A percentile compares a stretch with the other conserved stretches of the same genome.
phyloP scores from a whole-genome alignment of 441 rosid genomes.

The Croton setiger region DNA sequence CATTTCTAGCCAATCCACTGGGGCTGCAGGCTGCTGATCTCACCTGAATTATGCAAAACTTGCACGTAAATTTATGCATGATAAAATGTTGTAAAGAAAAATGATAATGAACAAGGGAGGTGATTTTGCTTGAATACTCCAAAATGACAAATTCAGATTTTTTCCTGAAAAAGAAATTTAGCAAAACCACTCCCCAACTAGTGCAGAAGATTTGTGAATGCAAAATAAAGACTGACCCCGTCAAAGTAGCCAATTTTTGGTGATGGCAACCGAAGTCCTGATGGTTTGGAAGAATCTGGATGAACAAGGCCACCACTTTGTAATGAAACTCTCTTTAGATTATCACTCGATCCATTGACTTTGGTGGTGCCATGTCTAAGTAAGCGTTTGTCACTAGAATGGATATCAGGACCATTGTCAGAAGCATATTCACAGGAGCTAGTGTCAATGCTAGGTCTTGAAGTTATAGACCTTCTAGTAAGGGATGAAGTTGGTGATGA shows the following conservation, averaged over 20 bases:
- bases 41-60: conserved; percentile 44
- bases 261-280: conserved; percentile 94
- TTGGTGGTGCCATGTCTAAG: conserved; percentile 36
- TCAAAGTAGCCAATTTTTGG: conserved; percentile 97
- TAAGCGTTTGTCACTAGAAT: conserved; percentile 29
- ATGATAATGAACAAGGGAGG: neutral
- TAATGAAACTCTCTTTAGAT: conserved; percentile 35
- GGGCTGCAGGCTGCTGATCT: conserved; percentile 49
- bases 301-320: conserved; percentile 30
- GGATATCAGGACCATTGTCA: conserved; percentile 22
- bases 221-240: conserved; percentile 61
- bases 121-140: conserved; percentile 16
- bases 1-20: conserved; percentile 37
- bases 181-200: conserved; percentile 14
- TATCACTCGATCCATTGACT: conserved; percentile 25
- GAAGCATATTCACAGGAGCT: conserved; percentile 30
- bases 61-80: neutral
- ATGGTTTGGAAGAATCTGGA: conserved; percentile 52
- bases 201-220: conserved; percentile 13
- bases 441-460: conserved; percentile 44
- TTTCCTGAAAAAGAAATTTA: neutral
- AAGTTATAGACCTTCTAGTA: conserved; percentile 40
- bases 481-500: conserved; percentile 51
- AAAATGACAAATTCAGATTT: neutral
- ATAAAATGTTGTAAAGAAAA: conserved; percentile 10